Conservation (phyloP, 805 yeast species). For the Candida broadrunensis region DNA sequence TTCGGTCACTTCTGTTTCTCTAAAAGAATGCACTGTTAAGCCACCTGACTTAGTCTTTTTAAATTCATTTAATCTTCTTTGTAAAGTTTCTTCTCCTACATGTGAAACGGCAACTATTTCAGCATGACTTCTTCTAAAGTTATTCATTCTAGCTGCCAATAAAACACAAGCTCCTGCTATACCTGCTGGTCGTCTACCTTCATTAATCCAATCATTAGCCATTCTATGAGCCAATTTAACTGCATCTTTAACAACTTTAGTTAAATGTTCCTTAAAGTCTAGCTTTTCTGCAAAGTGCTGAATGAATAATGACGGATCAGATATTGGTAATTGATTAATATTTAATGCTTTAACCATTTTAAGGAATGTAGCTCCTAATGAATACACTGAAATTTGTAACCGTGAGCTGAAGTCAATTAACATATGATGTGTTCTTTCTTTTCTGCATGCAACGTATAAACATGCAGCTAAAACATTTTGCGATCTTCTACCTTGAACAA, state of each 20-base stretch:
- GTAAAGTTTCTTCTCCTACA: constrained; percentile 91
- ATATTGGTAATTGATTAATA: constrained; percentile 75
- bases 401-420: constrained; percentile 90
- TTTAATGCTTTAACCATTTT: constrained; percentile 87
- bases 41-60: constrained; percentile 70
- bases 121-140: constrained; percentile 83
- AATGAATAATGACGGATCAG: constrained; percentile 91
- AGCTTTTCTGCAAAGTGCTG: constrained; percentile 90
- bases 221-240: constrained; percentile 81
- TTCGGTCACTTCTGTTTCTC: constrained; percentile 45
- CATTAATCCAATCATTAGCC: constrained; percentile 94
- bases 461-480: constrained; percentile 96
- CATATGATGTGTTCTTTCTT: constrained; percentile 90
- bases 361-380: constrained; percentile 93
- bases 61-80: constrained; percentile 86
- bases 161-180: constrained; percentile 95
- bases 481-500: constrained; percentile 95
- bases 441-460: constrained; percentile 90
- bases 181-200: constrained; percentile 98
- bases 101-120: constrained; percentile 95
- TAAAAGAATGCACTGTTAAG: constrained; percentile 70
- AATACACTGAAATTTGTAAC: constrained; percentile 85
- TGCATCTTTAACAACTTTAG: constrained; percentile 84
- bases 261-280: constrained; percentile 70
- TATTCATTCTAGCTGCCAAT: constrained; percentile 95